Percentiles rank a stretch among this genome's conserved stretches.
These are phyloP conservation scores for Cairneyella variabilis DNA, from an alignment of 495 filamentous ascomycete species.

Conservation along the genomic window DNA sequence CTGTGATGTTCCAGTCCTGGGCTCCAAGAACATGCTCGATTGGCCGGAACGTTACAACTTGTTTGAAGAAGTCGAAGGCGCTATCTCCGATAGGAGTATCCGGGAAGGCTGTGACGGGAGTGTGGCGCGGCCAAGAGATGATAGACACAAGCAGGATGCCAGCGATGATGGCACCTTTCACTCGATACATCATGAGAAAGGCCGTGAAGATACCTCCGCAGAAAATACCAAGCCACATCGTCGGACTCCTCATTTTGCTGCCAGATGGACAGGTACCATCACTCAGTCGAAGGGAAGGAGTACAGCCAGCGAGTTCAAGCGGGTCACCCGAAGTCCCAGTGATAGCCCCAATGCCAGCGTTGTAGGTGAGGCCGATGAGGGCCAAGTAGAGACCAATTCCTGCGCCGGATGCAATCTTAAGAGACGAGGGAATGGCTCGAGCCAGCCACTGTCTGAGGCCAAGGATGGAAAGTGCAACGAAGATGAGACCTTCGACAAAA, in stretches of 20 bases:
- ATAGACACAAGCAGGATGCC: constrained; percentile 79
- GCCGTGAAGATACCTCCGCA: constrained; percentile 73
- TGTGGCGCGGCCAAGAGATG: constrained; percentile 76
- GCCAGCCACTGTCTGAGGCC: constrained; percentile 83
- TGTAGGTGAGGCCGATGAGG: constrained; percentile 74
- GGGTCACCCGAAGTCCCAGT: constrained; percentile 56
- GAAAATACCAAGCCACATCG: constrained; percentile 83
- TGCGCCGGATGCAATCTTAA: constrained; percentile 79
- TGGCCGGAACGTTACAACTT: constrained; percentile 75
- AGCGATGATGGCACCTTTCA: constrained; percentile 77
- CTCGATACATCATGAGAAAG: constrained; percentile 74
- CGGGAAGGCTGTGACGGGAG: constrained; percentile 73
- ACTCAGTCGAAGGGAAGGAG: not conserved
- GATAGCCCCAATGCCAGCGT: constrained; percentile 72
- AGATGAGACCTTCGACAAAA: constrained; percentile 78
- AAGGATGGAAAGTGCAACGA: constrained; percentile 62
- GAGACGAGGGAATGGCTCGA: constrained; percentile 67
- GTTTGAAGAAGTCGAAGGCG: constrained; percentile 77
- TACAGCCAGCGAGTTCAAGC: constrained; percentile 66
- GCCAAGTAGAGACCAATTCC: constrained; percentile 81
- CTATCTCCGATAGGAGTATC: constrained; percentile 59
- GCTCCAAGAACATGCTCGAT: constrained; percentile 62
- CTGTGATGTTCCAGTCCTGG: constrained; percentile 63
- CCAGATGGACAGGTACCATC: constrained; percentile 33
- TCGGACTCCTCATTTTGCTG: constrained; percentile 74